Evolutionary conservation across 805 yeast species (phyloP).

Genomic region (Clavispora phyllophila): DNA sequence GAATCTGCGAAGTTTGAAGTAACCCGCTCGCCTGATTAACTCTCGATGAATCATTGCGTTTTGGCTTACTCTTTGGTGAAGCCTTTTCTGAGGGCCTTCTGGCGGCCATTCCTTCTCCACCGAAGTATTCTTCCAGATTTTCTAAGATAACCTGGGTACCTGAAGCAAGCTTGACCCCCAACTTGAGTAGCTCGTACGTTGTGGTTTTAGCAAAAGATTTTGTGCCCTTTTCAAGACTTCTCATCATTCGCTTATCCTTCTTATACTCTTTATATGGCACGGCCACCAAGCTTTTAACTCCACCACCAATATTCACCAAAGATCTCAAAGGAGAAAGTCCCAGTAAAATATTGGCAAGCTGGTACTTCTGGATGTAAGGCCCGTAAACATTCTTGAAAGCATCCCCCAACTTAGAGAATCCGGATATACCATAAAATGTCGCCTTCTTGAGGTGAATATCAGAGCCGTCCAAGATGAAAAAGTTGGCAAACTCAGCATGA

Average conservation of each 20-base stretch:
- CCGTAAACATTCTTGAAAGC: slow-evolving; percentile 71
- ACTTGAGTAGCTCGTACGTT: slow-evolving; percentile 69
- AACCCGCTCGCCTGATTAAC: slow-evolving; percentile 10
- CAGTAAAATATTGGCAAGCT: slow-evolving; percentile 71
- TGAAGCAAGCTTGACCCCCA: slow-evolving; percentile 81
- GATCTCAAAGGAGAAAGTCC: slow-evolving; percentile 84
- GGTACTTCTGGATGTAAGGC: slow-evolving; percentile 81
- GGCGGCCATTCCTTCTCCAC: slow-evolving; percentile 64
- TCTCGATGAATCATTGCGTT: slow-evolving; percentile 9
- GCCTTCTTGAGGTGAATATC: slow-evolving; percentile 58
- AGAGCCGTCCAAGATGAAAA: slow-evolving; percentile 85
- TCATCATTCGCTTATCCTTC: slow-evolving; percentile 63
- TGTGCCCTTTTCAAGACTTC: slow-evolving; percentile 74
- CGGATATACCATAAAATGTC: slow-evolving; percentile 69
- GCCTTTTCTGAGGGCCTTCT: slow-evolving; percentile 19
- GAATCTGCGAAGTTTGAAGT: slow-evolving; percentile 23
- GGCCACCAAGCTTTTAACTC: slow-evolving; percentile 66
- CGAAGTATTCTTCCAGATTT: slow-evolving; percentile 70
- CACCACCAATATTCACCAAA: slow-evolving; percentile 70
- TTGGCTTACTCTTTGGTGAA: background rate
- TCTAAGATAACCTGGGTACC: slow-evolving; percentile 84
- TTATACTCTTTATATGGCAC: slow-evolving; percentile 72
- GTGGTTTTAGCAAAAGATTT: slow-evolving; percentile 69
- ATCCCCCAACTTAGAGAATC: slow-evolving; percentile 56
- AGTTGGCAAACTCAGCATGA: slow-evolving; percentile 79